A percentile compares a stretch with the other conserved stretches of the same genome.
phyloP scores from a whole-genome alignment of 345 rosid genomes.

The Brassica juncea region DNA sequence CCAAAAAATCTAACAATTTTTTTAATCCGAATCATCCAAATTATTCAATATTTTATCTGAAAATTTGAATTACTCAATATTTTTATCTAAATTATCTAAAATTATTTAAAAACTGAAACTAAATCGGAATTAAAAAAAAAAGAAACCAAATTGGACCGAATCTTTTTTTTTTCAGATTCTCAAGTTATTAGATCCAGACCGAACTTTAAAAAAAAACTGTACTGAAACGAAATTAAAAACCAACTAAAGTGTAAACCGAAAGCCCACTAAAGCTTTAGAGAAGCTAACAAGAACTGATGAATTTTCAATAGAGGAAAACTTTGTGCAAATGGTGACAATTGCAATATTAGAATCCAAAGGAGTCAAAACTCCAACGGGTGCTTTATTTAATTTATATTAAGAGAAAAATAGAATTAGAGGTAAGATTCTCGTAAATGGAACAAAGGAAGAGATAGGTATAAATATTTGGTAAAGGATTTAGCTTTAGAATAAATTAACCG shows the following conservation, averaged over 20 bases:
- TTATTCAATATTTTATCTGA: neutral
- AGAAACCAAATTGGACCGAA: neutral
- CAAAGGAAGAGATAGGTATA: conserved; percentile 43
- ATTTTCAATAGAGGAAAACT: conserved; percentile 5
- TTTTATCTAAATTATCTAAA: neutral
- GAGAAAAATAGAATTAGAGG: conserved; percentile 25
- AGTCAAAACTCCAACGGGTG: conserved; percentile 24
- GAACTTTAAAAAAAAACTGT: neutral
- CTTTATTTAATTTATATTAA: conserved; percentile 24
- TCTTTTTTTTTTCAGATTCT: neutral
- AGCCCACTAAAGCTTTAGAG: neutral
- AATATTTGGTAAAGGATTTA: conserved; percentile 43
- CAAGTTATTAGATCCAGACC: neutral
- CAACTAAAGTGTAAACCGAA: neutral
- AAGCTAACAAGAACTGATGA: conserved; percentile 27
- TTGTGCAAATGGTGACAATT: conserved; percentile 30
- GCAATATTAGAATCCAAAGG: conserved; percentile 28
- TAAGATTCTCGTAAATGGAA: conserved; percentile 43
- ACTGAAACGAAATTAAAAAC: neutral
- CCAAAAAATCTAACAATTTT: neutral
- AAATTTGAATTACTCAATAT: neutral
- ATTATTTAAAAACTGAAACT: neutral
- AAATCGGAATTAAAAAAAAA: too few relatives aligned
- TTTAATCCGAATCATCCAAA: neutral
- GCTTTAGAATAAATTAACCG: conserved; percentile 36